A percentile compares a stretch with the other conserved stretches of the same genome.
Conservation (phyloP, 495 filamentous ascomycete genomes). For the Neurospora africana region DNA sequence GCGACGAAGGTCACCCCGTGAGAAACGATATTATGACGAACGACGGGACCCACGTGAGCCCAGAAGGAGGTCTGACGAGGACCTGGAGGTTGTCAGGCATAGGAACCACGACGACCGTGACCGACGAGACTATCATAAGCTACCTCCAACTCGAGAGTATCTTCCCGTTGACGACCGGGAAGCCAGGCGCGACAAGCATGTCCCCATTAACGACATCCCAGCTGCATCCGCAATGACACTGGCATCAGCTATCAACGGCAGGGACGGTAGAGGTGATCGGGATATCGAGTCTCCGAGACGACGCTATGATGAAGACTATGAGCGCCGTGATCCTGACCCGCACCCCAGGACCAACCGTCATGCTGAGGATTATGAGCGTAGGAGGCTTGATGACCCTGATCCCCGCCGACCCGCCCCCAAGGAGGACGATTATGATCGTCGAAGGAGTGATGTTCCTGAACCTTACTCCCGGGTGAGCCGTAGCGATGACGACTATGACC, state of each 20-base stretch:
- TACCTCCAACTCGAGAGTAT: background rate
- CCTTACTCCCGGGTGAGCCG: background rate
- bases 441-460: background rate
- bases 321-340: background rate
- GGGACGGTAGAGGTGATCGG: background rate
- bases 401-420: background rate
- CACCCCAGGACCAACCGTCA: background rate
- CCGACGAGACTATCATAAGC: background rate
- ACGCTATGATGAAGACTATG: background rate
- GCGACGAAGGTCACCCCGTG: constrained; percentile 13
- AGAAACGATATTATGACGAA: constrained; percentile 24
- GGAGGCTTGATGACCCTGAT: background rate
- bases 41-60: constrained; percentile 19
- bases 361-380: background rate
- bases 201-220: background rate
- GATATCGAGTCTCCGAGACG: background rate
- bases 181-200: background rate
- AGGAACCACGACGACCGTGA: constrained; percentile 15
- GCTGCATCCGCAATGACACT: background rate
- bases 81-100: constrained; percentile 15
- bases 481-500: constrained; percentile 12
- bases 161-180: background rate
- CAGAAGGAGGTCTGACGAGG: constrained; percentile 28
- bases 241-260: background rate
- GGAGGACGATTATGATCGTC: background rate